Evolutionary conservation across 2,329 filamentous ascomycete genomes (phyloP).

Genomic region (Hortaea sp.): DNA sequence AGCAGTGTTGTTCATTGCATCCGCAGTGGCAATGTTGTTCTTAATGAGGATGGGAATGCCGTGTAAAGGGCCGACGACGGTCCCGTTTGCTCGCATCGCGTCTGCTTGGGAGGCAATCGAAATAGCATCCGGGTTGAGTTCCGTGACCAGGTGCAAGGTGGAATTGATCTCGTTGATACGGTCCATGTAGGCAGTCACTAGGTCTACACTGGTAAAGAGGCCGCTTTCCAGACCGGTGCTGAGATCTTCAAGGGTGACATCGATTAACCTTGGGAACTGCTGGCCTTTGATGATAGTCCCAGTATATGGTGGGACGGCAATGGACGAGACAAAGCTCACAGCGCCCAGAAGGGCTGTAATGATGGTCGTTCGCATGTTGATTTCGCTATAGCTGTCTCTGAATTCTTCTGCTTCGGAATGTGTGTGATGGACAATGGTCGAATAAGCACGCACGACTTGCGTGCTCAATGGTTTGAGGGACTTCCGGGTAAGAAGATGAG

Average conservation of each 20-base stretch:
- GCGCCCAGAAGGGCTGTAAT: constrained; percentile 3
- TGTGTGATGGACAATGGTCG: too few relatives aligned
- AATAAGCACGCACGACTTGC: too few relatives aligned
- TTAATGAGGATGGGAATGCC: constrained; percentile 58
- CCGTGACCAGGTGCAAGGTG: constrained; percentile 42
- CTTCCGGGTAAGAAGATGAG: too few relatives aligned
- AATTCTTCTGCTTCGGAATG: too few relatives aligned
- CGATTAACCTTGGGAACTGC: constrained; percentile 33
- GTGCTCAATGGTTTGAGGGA: too few relatives aligned
- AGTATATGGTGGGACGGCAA: constrained; percentile 9
- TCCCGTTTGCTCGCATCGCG: constrained; percentile 38
- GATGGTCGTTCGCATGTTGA: background rate
- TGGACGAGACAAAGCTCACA: constrained; percentile 4
- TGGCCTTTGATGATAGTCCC: constrained; percentile 8
- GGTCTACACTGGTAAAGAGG: constrained; percentile 47
- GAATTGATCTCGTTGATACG: constrained; percentile 45
- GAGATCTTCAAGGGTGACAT: constrained; percentile 44
- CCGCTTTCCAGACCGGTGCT: constrained; percentile 38
- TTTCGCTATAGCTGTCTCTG: background rate
- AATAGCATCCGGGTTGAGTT: constrained; percentile 47
- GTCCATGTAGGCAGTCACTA: constrained; percentile 45
- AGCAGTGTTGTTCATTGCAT: constrained; percentile 54
- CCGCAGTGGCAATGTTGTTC: constrained; percentile 55
- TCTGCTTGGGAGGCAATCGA: constrained; percentile 41
- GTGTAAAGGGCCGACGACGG: constrained; percentile 45